Conservation (phyloP, 306 rosid genomes). For the Vigna hirtella region DNA sequence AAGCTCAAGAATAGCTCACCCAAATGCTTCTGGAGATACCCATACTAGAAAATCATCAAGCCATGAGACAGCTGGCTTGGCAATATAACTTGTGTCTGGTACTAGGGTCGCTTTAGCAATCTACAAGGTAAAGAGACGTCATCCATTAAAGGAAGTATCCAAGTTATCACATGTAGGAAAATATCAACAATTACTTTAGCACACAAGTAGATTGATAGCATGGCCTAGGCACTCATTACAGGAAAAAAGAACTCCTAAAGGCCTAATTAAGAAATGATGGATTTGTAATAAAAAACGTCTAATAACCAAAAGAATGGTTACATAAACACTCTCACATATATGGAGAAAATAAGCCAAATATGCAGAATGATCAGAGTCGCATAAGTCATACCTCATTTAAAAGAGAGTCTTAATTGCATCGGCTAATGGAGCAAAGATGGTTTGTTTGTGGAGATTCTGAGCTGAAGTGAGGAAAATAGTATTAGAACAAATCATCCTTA, state of each 20-base stretch:
- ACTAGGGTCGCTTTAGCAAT: constrained; percentile 79
- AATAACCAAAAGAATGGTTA: constrained; percentile 28
- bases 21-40: constrained; percentile 99
- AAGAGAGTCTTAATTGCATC: constrained; percentile 87
- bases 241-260: constrained; percentile 20
- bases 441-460: constrained; percentile 85
- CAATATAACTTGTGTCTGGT: constrained; percentile 88
- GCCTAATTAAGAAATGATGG: constrained; percentile 27
- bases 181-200: constrained; percentile 29
- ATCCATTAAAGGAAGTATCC: constrained; percentile 32
- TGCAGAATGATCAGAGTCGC: constrained; percentile 1
- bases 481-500: no score
- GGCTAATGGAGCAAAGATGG: constrained; percentile 93
- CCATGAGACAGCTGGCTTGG: constrained; percentile 99
- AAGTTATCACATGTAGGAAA: constrained; percentile 22
- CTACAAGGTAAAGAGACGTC: constrained; percentile 52
- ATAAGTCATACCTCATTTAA: constrained; percentile 75
- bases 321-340: background rate
- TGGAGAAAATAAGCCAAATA: no score
- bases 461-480: constrained; percentile 60
- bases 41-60: constrained; percentile 99
- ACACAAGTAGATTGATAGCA: constrained; percentile 34
- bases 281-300: constrained; percentile 32
- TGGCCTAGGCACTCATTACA: constrained; percentile 22
- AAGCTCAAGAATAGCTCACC: constrained; percentile 46